Evolutionary conservation across 2,329 filamentous ascomycete species (phyloP), one percentile per base, ranked within the genome.

Genomic region (Lachnellula willkommii): DNA sequence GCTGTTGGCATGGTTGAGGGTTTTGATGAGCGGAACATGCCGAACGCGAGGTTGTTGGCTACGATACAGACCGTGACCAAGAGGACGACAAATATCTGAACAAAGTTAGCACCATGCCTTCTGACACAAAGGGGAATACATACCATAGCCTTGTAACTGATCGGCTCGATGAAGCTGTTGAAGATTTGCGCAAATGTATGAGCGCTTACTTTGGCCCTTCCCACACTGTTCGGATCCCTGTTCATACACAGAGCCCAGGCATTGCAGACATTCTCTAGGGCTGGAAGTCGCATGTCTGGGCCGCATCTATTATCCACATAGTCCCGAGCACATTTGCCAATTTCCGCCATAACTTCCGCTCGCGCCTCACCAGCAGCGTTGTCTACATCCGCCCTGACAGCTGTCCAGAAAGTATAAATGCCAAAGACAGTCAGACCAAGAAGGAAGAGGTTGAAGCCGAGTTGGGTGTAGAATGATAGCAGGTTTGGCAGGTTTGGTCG

Each of bases 141-240:
- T 77, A 84, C 82, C 78, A 89, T 85, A 11, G 84, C 82, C 72
- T 96, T 96, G 72, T 90, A 87, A 61, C 88, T 90, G 71, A 97
- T 92, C 5, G 89, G 85, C 65, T 95, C 90, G 4, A 95, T 86
- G 70, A 97, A 96, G 66, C 88, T 87, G 70, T 97, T 96, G 72
- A 97, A 87, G 42, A 99, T 95, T 68, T 90, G 84, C 1, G 93
- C 93, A 68, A 96, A 88, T 26, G 92, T 94, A 67, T 89, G 87
- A 5, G 90, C 92, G 17, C 88, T 90, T 40, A 96, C 84, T 66
- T 86, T 87, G 43, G 93, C 87, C 39, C 87, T 80, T 63, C 89
- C 91, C 54, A 96, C 84, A 54, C 84, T 83, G 46, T 85, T 79
- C 0, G 91, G 86, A 66, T 96, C 89, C 62, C 87, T 83, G 62